These are phyloP conservation scores for Micromonas pusilla DNA, from an alignment of 139 green algal genomes.

Conservation along the genomic window DNA sequence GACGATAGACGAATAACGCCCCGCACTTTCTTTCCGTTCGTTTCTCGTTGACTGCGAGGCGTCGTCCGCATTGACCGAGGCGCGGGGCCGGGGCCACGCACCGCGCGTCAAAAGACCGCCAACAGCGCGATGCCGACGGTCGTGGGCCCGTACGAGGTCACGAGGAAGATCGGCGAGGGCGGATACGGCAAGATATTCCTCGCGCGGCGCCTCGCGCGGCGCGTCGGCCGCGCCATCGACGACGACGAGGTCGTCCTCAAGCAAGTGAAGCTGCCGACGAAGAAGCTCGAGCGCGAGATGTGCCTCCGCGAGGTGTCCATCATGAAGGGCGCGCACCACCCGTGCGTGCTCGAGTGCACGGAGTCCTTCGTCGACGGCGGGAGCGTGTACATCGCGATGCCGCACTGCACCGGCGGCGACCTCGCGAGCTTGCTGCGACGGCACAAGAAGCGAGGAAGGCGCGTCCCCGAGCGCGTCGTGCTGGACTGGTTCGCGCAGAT, in stretches of 20 bases:
- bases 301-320: slow-evolving; percentile 18
- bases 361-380: slow-evolving; percentile 15
- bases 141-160: neutral
- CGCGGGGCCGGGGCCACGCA: too few relatives aligned
- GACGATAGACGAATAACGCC: too few relatives aligned
- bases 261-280: neutral
- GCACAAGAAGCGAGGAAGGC: neutral
- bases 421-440: neutral
- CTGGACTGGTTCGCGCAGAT: slow-evolving; percentile 15
- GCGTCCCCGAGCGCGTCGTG: neutral
- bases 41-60: too few relatives aligned
- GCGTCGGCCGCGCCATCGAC: neutral
- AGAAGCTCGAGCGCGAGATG: slow-evolving; percentile 4
- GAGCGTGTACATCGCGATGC: slow-evolving; percentile 23
- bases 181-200: neutral
- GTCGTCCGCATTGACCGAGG: too few relatives aligned
- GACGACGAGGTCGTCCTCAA: neutral
- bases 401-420: slow-evolving; percentile 16
- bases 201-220: neutral
- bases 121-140: neutral
- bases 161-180: neutral
- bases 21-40: too few relatives aligned
- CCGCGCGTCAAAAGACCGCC: neutral
- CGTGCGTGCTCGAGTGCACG: slow-evolving; percentile 20
- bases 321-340: slow-evolving; percentile 12